Base-by-base conservation (phyloP, 768 basidiomycete species). In the Mycena epipterygia region DNA sequence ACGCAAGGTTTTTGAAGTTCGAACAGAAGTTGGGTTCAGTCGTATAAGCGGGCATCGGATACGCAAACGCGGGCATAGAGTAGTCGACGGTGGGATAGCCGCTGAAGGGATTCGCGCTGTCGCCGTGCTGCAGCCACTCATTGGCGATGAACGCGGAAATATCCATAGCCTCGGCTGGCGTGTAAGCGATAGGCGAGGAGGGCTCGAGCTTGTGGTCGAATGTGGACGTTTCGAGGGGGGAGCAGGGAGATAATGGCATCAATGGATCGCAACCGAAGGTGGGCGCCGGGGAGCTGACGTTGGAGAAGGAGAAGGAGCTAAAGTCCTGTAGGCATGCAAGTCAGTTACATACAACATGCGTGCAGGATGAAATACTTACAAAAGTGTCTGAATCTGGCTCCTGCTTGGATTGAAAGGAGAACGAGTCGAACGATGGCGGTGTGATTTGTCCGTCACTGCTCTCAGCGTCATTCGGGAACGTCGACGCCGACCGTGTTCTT, bases 271-370 rank as follows among this genome's bases (percentile, higher is more conserved):
- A 77, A 6, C 81, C 74, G 67, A 79, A 82, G 7, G 76, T 61
- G 4, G 80, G 75, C 11, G 77, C 30, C 2, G 82, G 82, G 9
- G 82, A 78, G 2, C 77, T 63, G 35, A 80, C 73, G 59, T 79
- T 83, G 68, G 85, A 81, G 77, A 87, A 88, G 48, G 87, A 83
- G 78, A 87, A 87, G 52, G 81, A 72, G 67, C 78, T 79, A 66
- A 87, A 86, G 67, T 84, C 84, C 87, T 88, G 72, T 51, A 44
- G 68, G 37, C 64, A 62, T 19, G 66, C 58, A 16, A 37, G 25
- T 17, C 53, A 21, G 58, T 70, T 42, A 9, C 61, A 53, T 12
- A 27, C n/a, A 55, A 68, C 13, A 25, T 39, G 13, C 7, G 33
- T 16, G 29, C 32, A 41, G 73, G 67, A 65, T 57, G n/a, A 57